phyloP scores from a whole-genome alignment of 306 rosid species.

The Medicago lupulina region DNA sequence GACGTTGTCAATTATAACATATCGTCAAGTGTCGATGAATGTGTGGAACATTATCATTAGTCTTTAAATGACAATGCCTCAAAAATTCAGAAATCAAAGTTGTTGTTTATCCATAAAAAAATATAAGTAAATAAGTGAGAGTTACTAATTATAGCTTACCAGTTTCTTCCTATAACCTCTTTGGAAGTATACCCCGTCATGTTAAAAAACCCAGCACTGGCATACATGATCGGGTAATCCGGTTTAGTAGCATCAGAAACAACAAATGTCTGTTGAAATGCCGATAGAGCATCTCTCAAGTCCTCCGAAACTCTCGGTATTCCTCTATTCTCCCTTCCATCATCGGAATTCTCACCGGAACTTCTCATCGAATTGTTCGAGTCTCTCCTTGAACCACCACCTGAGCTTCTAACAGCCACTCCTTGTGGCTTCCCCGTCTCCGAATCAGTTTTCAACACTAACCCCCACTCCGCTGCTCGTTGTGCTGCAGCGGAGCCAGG shows the following conservation, averaged over 20 bases:
- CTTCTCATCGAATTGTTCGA: conserved; percentile 69
- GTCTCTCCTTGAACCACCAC: conserved; percentile 63
- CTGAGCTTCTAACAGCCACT: conserved; percentile 67
- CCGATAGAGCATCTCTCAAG: conserved; percentile 74
- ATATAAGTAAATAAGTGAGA: neutral
- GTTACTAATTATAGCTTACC: conserved; percentile 49
- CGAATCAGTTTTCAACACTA: conserved; percentile 79
- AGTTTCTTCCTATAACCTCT: conserved; percentile 88
- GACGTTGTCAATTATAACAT: too few relatives aligned
- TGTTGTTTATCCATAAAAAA: too few relatives aligned
- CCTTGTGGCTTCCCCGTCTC: conserved; percentile 89
- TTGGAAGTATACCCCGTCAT: conserved; percentile 96
- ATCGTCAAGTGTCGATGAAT: too few relatives aligned
- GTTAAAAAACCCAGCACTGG: conserved; percentile 92
- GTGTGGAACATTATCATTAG: too few relatives aligned
- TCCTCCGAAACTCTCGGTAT: conserved; percentile 83
- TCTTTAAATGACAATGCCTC: too few relatives aligned
- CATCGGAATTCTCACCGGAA: conserved; percentile 74
- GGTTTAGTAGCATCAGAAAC: conserved; percentile 94
- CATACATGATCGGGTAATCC: conserved; percentile 89
- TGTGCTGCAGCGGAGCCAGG: conserved; percentile 54
- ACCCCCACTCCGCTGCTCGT: conserved; percentile 98
- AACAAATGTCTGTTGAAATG: conserved; percentile 93
- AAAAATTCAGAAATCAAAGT: too few relatives aligned
- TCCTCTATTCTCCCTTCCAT: conserved; percentile 58